These are phyloP conservation scores for Leucocoprinus birnbaumii DNA, from an alignment of 768 basidiomycete species.

Conservation along the genomic window DNA sequence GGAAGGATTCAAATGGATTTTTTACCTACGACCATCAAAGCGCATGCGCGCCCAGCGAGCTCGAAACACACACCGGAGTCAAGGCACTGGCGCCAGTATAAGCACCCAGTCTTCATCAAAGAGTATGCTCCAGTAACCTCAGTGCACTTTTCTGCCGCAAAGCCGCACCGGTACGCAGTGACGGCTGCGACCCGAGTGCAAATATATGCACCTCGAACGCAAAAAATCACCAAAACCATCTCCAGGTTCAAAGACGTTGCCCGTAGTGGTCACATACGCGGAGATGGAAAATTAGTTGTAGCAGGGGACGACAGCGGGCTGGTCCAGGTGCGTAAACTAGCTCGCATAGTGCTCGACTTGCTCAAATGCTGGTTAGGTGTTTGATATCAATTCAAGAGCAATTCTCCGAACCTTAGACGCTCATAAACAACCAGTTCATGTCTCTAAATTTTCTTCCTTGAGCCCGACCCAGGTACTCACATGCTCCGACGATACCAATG, in stretches of 20 bases:
- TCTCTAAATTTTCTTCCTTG: slow-evolving; percentile 85
- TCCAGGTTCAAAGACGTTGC: slow-evolving; percentile 97
- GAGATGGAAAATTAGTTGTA: slow-evolving; percentile 92
- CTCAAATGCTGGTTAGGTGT: slow-evolving; percentile 48
- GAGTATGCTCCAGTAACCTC: slow-evolving; percentile 96
- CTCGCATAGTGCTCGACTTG: background rate
- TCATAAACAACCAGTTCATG: slow-evolving; percentile 96
- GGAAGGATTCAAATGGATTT: slow-evolving; percentile 60
- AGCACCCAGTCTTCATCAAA: slow-evolving; percentile 91
- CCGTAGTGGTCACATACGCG: slow-evolving; percentile 81
- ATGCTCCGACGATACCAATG: slow-evolving; percentile 95
- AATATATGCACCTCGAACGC: slow-evolving; percentile 94
- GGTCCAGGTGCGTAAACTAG: slow-evolving; percentile 53
- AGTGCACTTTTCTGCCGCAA: slow-evolving; percentile 83
- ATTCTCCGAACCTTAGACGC: slow-evolving; percentile 90
- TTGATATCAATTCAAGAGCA: slow-evolving; percentile 91
- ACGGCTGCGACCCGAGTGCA: slow-evolving; percentile 92
- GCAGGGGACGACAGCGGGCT: slow-evolving; percentile 94
- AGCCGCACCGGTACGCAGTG: slow-evolving; percentile 93
- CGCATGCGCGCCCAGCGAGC: slow-evolving; percentile 49
- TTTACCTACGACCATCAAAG: slow-evolving; percentile 69
- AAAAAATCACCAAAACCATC: slow-evolving; percentile 95
- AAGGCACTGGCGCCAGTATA: slow-evolving; percentile 85
- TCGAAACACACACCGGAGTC: slow-evolving; percentile 72
- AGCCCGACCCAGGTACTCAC: slow-evolving; percentile 85